Evolutionary conservation across 129 eudicot genomes (phyloP).

Genomic region (Gnaphalium uliginosum): DNA sequence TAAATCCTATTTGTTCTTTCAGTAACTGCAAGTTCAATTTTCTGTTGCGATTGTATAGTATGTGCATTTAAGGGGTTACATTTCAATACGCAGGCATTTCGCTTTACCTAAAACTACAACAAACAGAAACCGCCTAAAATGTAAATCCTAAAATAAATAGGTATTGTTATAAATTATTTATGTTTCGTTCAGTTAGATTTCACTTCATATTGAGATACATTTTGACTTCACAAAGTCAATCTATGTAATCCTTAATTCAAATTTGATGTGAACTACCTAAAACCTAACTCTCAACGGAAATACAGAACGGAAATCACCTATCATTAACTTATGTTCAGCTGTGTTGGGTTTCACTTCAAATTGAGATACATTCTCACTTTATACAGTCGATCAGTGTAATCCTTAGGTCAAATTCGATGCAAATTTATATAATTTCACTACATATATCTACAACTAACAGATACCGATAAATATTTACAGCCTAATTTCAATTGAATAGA

Average conservation of each 20-base stretch:
- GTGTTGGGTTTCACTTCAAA: background rate
- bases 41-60: background rate
- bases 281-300: too few species aligned
- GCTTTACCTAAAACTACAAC: background rate
- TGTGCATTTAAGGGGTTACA: background rate
- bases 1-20: background rate
- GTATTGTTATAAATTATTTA: too few species aligned
- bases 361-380: background rate
- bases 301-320: too few species aligned
- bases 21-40: too few species aligned
- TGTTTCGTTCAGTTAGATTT: background rate
- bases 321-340: too few species aligned
- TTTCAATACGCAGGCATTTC: background rate
- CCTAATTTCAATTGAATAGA: background rate
- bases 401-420: background rate
- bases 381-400: slow-evolving; percentile 9
- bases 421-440: too few species aligned
- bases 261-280: background rate
- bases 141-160: background rate
- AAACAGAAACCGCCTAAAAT: background rate
- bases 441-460: background rate
- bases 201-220: background rate
- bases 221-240: slow-evolving; percentile 12
- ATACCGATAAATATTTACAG: background rate
- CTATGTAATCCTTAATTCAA: background rate